Conservation (phyloP, 2,329 filamentous ascomycete species). For the Alternaria solani region DNA sequence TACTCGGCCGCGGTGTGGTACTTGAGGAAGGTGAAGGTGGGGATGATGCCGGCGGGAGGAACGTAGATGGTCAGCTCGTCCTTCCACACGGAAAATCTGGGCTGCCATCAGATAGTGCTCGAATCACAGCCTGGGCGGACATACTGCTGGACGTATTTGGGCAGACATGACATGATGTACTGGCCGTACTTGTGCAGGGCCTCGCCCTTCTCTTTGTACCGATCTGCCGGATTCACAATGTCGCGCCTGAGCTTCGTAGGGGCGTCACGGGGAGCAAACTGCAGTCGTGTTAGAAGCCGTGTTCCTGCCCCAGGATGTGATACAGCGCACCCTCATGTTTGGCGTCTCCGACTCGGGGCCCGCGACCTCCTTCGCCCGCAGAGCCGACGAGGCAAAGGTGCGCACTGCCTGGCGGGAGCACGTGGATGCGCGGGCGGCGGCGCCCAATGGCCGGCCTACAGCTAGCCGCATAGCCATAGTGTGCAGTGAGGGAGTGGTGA, state of each 20-base stretch:
- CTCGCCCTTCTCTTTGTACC: conserved; percentile 86
- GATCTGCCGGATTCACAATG: conserved; percentile 90
- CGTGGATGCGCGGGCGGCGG: conserved; percentile 47
- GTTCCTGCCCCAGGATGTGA: neutral
- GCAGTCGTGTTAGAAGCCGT: conserved; percentile 28
- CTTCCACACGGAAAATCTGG: conserved; percentile 94
- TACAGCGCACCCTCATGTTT: conserved; percentile 55
- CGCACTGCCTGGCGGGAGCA: conserved; percentile 45
- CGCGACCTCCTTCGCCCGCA: conserved; percentile 56
- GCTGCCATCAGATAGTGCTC: conserved; percentile 1
- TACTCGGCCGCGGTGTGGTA: conserved; percentile 98
- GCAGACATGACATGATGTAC: conserved; percentile 95
- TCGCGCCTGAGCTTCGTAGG: conserved; percentile 72
- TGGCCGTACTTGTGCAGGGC: conserved; percentile 92
- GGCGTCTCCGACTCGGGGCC: conserved; percentile 53
- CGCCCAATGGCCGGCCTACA: conserved; percentile 50
- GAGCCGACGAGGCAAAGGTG: conserved; percentile 54
- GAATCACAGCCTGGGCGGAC: conserved; percentile 11
- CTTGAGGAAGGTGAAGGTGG: conserved; percentile 94
- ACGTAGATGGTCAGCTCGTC: conserved; percentile 97
- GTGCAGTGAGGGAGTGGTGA: conserved; percentile 24
- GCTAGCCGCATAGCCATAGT: conserved; percentile 54
- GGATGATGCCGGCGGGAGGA: conserved; percentile 84
- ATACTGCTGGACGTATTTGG: conserved; percentile 94
- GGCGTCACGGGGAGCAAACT: conserved; percentile 55